Base-by-base conservation (phyloP, 2,329 filamentous ascomycete genomes). In the Cladosporium sp. region DNA sequence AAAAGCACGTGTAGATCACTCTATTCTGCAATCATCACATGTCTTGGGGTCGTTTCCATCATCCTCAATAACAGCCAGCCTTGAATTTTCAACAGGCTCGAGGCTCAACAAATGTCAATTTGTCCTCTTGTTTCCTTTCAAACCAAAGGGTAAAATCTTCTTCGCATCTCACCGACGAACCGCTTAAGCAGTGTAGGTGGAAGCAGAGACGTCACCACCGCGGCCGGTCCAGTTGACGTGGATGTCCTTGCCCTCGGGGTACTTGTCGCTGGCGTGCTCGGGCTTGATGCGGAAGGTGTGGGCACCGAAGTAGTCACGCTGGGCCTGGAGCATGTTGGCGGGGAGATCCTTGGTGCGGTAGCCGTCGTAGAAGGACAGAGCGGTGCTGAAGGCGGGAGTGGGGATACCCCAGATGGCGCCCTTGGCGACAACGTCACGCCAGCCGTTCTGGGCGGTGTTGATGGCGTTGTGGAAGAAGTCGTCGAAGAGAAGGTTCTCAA, bases 401-500 rank as follows among this genome's bases (percentile, higher is more conserved):
- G 94, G 94, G 74, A 99, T 95, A 78, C 94, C 94, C 79, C 95
- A 90, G 65, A 95, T 84, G 65, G 93, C 92, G 67, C 89, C 85
- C 87, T 96, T 95, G 80, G 89, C 84, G 69, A 99, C 88, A 66
- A 96, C 88, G 74, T 92, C 87, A 83, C 90, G 87, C 92, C 92
- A 96, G 74, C 92, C 92, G 50, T 64, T 58, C 83, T 99, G 94
- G 61, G 94, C 94, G 74, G 88, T 90, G 87, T 97, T 88, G 79
- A 99, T 99, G 71, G 94, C 94, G 82, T 94, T 90, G 85, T 96
- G 96, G 89, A 99, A 99, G 88, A 99, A 99, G 76, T 96, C 90
- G 77, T 96, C 91, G 79, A 97, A 99, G 69, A 99, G 86, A 69
- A 99, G 82, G 85, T 99, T 99, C 87, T 97, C 89, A 66, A 99